Percentiles rank a stretch among this genome's conserved stretches.
phyloP scores from a whole-genome alignment of 2,329 filamentous ascomycete species.

The Rachicladosporium sp. region DNA sequence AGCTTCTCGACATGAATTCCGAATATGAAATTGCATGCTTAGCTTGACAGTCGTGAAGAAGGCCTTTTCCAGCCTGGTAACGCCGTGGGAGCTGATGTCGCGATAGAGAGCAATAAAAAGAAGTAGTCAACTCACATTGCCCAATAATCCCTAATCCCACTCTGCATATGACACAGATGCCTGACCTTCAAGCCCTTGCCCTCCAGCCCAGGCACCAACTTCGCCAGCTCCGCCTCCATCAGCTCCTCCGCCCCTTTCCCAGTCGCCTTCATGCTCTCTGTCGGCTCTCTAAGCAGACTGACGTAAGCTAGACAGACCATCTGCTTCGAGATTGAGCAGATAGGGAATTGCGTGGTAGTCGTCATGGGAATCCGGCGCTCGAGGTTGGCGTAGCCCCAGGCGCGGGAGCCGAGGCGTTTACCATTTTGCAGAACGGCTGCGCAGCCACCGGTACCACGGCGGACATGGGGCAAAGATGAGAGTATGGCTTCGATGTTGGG shows the following conservation, averaged over 20 bases:
- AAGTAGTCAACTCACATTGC: neutral
- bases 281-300: constrained; percentile 25
- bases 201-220: constrained; percentile 21
- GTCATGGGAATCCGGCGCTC: constrained; percentile 27
- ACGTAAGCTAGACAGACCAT: constrained; percentile 29
- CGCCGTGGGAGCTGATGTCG: no score
- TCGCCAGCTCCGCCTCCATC: constrained; percentile 16
- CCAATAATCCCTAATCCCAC: constrained; percentile 2
- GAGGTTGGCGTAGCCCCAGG: constrained; percentile 35
- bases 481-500: constrained; percentile 5
- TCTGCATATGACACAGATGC: constrained; percentile 26
- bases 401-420: constrained; percentile 25
- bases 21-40: no score
- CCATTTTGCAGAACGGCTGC: constrained; percentile 33
- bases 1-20: no score
- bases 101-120: neutral
- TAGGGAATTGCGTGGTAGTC: constrained; percentile 27
- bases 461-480: constrained; percentile 5
- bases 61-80: no score
- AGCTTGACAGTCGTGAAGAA: no score
- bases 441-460: constrained; percentile 31
- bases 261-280: constrained; percentile 14
- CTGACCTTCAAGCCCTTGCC: constrained; percentile 23
- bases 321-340: constrained; percentile 38
- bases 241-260: constrained; percentile 9